Base-by-base conservation (phyloP, 768 basidiomycete genomes). In the Neoboletus magnificus region DNA sequence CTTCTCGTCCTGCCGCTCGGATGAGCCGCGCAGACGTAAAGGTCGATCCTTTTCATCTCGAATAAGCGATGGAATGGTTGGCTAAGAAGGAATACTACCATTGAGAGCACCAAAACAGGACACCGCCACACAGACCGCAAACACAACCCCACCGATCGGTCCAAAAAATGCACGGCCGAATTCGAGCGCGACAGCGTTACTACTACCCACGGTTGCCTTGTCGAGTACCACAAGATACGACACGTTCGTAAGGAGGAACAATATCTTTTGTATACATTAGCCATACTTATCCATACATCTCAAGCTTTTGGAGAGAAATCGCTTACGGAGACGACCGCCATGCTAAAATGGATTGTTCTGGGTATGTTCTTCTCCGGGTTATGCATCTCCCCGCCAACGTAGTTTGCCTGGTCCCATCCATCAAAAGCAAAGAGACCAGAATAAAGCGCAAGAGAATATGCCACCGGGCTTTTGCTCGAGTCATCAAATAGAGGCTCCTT, bases 81-180 rank as follows among this genome's bases (percentile, higher is more conserved):
- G 15, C 43, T 42, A 18, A 55, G 6, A 30, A 23, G 29, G 52
- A n/a, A 65, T 66, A 59, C 41, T 62, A 84, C 93, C 90, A 68
- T 97, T 96, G 50, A 99, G 73, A 1, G 97, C 93, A 18, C 96
- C 96, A 61, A 99, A 93, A 69, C 93, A 97, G 3, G 94, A 97
- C 55, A 98, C 80, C 1, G 93, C 91, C 15, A 99, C 96, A 80
- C 93, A 85, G 48, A 86, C 78, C 1, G 96, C 92, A 67, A 99
- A 97, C 16, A 93, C 63, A 6, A 84, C 82, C 1, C 89, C 94
- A 30, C 97, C 96, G n/a, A 87, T 71, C 5, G 87, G 83, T 3
- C 96, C 96, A 60, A 95, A 91, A 9, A 96, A 73, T 1, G 83
- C 83, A 46, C 87, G 82, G 6, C 96, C 96, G 62, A 96, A 99